Conservation (phyloP, 345 rosid genomes). For the Schrenkiella parvula region DNA sequence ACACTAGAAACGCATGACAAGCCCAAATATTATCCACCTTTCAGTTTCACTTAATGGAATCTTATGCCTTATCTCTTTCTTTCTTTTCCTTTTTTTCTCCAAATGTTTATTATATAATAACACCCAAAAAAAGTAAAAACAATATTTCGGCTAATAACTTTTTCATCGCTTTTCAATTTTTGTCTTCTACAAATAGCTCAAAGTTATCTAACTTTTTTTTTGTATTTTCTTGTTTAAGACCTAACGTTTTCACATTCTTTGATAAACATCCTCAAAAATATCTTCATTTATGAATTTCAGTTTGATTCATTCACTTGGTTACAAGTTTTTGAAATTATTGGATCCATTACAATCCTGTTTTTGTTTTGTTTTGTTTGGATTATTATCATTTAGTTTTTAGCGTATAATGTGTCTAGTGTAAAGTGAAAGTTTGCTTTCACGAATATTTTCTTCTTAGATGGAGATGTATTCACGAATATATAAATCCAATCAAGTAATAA, state of each 20-base stretch:
- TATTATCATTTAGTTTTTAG: slow-evolving; percentile 4
- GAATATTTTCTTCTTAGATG: slow-evolving; percentile 12
- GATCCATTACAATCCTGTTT: no score
- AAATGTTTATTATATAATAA: slow-evolving; percentile 10
- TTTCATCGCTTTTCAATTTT: background rate
- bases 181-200: background rate
- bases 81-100: background rate
- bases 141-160: background rate
- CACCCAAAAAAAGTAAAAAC: background rate
- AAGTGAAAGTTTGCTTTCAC: slow-evolving; percentile 11
- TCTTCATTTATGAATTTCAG: background rate
- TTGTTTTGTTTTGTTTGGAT: no score
- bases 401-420: background rate
- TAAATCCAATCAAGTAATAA: slow-evolving; percentile 12
- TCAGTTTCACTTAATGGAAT: slow-evolving; percentile 32
- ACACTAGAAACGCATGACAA: slow-evolving; percentile 35
- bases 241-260: background rate
- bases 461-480: slow-evolving; percentile 16
- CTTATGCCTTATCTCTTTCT: slow-evolving; percentile 38
- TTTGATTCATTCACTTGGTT: background rate
- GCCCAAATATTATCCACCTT: slow-evolving; percentile 21
- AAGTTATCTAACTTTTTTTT: background rate
- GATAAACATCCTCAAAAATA: background rate
- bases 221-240: background rate
- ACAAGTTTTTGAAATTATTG: no score